A percentile compares a stretch with the other conserved stretches of the same genome.
Evolutionary conservation across 495 filamentous ascomycete species (phyloP).

Genomic region (Gamarada debralockiae): DNA sequence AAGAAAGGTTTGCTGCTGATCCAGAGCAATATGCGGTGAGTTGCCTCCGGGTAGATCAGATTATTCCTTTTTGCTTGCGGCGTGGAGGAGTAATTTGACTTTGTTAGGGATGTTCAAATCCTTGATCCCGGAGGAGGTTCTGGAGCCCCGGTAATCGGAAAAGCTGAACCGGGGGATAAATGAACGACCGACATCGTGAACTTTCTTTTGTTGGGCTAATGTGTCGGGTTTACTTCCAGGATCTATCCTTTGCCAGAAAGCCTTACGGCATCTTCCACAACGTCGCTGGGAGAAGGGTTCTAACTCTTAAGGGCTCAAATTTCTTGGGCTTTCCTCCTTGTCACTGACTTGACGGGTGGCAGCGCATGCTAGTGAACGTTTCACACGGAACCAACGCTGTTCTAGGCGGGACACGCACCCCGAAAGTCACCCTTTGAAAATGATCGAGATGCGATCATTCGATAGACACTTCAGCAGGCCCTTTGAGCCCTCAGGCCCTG

Average conservation of each 20-base stretch:
- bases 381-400: not conserved
- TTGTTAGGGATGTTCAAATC: too few species aligned
- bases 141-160: too few species aligned
- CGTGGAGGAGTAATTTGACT: too few species aligned
- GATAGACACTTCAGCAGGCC: too few species aligned
- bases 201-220: not conserved
- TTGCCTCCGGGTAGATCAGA: too few species aligned
- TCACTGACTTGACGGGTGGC: not conserved
- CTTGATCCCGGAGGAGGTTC: too few species aligned
- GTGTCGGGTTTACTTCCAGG: too few species aligned
- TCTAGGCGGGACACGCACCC: not conserved
- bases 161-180: too few species aligned
- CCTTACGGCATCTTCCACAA: not conserved
- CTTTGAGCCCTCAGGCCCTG: not conserved
- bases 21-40: too few species aligned
- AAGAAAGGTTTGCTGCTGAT: too few species aligned
- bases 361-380: constrained; percentile 1
- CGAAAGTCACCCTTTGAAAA: not conserved
- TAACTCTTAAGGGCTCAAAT: not conserved
- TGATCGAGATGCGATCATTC: not conserved
- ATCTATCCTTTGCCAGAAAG: not conserved
- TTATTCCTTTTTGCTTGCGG: too few species aligned
- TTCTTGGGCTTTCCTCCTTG: not conserved
- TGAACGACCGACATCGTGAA: too few species aligned
- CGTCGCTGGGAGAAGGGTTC: not conserved